Evolutionary conservation across 164 flowering plant genomes (phyloP), one percentile per base, ranked within the genome.

Genomic region (Amborella trichopoda): DNA sequence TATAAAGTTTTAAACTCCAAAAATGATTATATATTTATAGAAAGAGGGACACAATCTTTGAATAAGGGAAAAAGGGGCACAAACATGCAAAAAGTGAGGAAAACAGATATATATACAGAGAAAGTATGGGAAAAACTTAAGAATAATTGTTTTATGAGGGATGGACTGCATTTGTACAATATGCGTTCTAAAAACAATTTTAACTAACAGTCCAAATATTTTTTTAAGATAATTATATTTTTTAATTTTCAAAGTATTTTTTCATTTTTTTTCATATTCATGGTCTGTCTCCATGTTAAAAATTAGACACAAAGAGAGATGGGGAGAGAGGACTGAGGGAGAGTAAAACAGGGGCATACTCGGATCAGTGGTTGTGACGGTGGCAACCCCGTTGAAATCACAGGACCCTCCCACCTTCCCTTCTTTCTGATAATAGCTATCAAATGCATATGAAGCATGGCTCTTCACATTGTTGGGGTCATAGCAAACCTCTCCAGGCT

Each of bases 401-500:
- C 98, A 91, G 17, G 98, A 75, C 6, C 90, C 85, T 21, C 79
- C 24, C 33, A 58, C 39, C 62, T 44, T 78, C 63, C 87, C 90
- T 61, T 75, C 73, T 51, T 64, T 84, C 68, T 91, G 90, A 56
- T 83, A 91, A 62, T 91, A 91, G 52, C 93, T 80, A 69, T 91
- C 90, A 58, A 91, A 91, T 4, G 96, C 98, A 67, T 70, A 91
- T 1, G 94, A 75, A 25, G 98, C 98, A 54, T 91, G 98, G 44
- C 56, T 70, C 67, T 58, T 72, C 53, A 84, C 93, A 61, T 70
- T 76, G 32, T 84, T 91, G 12, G 98, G 98, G 56, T 70, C 72
- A 42, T 80, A 91, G 65, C 98, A 91, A 6, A 17, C 38, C 62
- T 91, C 82, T 32, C 98, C 98, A 0, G 98, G 95, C 68, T 91